A percentile compares a stretch with the other conserved stretches of the same genome.
Evolutionary conservation across 192 early-diverging fungal genomes (phyloP).

Genomic region (Coemansia sp.): DNA sequence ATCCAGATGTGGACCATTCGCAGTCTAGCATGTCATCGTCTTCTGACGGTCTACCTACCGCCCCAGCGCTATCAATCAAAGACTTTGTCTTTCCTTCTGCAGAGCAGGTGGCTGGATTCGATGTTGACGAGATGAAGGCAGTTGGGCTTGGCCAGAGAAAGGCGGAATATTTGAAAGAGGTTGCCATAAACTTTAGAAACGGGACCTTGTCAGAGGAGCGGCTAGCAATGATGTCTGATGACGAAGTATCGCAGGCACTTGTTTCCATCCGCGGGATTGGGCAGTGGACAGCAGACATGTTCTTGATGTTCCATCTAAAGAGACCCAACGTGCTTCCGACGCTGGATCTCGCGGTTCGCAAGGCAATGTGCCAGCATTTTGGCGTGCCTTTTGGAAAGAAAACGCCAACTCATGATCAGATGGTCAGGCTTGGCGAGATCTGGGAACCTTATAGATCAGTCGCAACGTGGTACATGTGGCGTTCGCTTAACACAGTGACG

Average conservation of each 20-base stretch:
- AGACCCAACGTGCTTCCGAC: constrained; percentile 71
- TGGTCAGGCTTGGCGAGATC: constrained; percentile 56
- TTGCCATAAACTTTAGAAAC: constrained; percentile 62
- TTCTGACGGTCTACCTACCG: background rate
- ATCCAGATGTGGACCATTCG: background rate
- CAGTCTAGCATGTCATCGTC: background rate
- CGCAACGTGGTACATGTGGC: constrained; percentile 73
- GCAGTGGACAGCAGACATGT: constrained; percentile 74
- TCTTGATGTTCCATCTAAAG: constrained; percentile 71
- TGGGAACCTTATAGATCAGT: constrained; percentile 71
- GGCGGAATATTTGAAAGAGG: constrained; percentile 65
- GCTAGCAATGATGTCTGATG: constrained; percentile 59
- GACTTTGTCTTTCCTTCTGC: constrained; percentile 61
- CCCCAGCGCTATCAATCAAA: background rate
- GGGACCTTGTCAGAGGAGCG: constrained; percentile 52
- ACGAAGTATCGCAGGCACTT: constrained; percentile 55
- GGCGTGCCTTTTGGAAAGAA: constrained; percentile 53
- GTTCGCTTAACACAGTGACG: constrained; percentile 40
- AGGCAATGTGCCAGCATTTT: constrained; percentile 68
- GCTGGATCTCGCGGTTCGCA: constrained; percentile 65
- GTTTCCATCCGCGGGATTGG: constrained; percentile 69
- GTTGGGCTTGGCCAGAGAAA: constrained; percentile 46
- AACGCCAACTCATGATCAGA: constrained; percentile 54
- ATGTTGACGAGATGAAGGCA: constrained; percentile 34
- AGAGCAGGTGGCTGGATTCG: constrained; percentile 51